phyloP scores from a whole-genome alignment of 768 basidiomycete species.

The Mycena polygramma region DNA sequence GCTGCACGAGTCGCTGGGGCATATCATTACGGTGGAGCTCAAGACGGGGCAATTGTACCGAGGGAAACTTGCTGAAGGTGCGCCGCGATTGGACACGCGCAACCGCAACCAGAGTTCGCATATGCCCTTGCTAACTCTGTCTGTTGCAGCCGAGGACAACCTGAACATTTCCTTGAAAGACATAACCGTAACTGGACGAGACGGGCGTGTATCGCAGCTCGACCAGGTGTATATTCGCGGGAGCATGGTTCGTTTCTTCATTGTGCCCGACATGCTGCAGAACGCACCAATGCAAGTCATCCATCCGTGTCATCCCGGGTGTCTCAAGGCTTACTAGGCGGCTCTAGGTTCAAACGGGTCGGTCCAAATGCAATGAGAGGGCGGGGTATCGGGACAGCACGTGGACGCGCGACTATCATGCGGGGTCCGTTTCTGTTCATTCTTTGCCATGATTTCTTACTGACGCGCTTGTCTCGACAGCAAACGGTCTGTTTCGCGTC shows the following conservation, averaged over 20 bases:
- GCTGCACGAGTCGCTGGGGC: conserved; percentile 95
- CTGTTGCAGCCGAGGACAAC: conserved; percentile 92
- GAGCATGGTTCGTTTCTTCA: conserved; percentile 98
- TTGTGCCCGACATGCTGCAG: conserved; percentile 99
- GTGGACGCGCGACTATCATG: conserved; percentile 99
- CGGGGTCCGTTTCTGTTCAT: conserved; percentile 72
- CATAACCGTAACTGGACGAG: conserved; percentile 97
- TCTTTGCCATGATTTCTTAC: conserved; percentile 30
- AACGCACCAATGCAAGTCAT: conserved; percentile 95
- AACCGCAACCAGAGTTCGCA: not conserved
- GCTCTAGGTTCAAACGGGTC: conserved; percentile 95
- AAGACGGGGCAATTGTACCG: conserved; percentile 98
- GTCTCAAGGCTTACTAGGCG: conserved; percentile 25
- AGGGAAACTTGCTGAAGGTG: conserved; percentile 97
- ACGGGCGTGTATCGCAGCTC: conserved; percentile 98
- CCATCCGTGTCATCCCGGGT: conserved; percentile 21
- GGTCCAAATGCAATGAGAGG: conserved; percentile 99
- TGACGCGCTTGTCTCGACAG: conserved; percentile 54
- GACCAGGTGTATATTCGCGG: conserved; percentile 99
- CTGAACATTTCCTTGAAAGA: conserved; percentile 96
- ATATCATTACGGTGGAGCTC: conserved; percentile 97
- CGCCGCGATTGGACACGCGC: conserved; percentile 40
- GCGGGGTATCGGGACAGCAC: conserved; percentile 98
- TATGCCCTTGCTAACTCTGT: conserved; percentile 20
- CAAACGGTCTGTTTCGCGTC: conserved; percentile 72